Base-by-base conservation (phyloP, 805 yeast species). In the Metschnikowia drakensbergensis region DNA sequence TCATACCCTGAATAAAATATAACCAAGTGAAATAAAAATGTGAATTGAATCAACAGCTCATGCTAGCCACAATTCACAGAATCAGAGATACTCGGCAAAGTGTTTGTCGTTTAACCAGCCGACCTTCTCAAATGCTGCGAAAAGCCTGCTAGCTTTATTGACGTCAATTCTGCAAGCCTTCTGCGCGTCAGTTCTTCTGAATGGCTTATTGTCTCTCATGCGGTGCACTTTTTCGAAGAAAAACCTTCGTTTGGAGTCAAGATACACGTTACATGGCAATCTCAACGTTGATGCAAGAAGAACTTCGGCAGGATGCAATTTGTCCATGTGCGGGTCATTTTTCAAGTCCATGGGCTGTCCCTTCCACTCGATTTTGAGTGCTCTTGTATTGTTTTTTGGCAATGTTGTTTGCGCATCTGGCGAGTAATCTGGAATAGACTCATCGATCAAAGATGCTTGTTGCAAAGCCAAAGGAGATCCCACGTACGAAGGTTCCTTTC, bases 81-180 rank as follows among this genome's bases (percentile, higher is more conserved):
- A 29, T 42, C 43, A 61, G 27, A 60, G 47, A 37, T 40, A 58
- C 50, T 58, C 43, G 44, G 53, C 48, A 47, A 89, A 89, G 67
- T 83, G 80, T 22, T 73, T 68, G 65, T 92, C 96, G 10, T 87
- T 78, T 55, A 92, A 81, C 92, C 97, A 88, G 37, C 97, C 97
- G 40, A 87, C 92, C 64, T 81, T 82, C 65, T 92, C 96, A 63
- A 82, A 94, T 23, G 97, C 89, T 27, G 92, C 95, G 71, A 81
- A 92, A 47, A 92, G 73, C 56, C 97, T 79, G 42, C 95, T 85
- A 1, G 97, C 97, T 67, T 94, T 94, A 68, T 94, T 94, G 39
- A 92, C 98, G 67, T 94, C 98, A 56, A 94, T 91, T 54, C 96
- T 81, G 66, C 98, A 92, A 5, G 97, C 97, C 73, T 94, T 94